phyloP scores from a whole-genome alignment of 768 basidiomycete species.

The Lactarius deliciosus region DNA sequence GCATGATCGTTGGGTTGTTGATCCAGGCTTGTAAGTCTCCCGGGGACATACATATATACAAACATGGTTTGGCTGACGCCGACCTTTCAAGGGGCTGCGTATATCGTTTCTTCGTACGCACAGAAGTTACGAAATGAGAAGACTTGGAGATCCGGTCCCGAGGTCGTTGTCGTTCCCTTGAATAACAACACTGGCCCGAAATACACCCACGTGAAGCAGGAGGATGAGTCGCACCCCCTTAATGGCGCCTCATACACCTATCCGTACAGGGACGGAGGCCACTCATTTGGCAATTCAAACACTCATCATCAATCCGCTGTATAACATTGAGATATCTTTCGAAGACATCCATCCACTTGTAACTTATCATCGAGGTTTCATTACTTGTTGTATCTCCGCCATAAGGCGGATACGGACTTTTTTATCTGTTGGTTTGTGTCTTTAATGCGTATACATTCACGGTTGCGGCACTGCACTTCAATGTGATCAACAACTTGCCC shows the following conservation, averaged over 20 bases:
- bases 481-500: neutral
- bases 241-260: conserved; percentile 10
- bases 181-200: neutral
- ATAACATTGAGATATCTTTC: neutral
- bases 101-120: conserved; percentile 24
- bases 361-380: neutral
- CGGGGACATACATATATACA: neutral
- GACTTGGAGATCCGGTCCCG: conserved; percentile 4
- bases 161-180: conserved; percentile 1
- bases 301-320: neutral
- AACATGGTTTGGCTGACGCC: neutral
- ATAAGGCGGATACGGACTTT: neutral
- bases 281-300: conserved; percentile 14
- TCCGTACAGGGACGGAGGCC: conserved; percentile 6
- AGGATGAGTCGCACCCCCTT: conserved; percentile 13
- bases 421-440: neutral
- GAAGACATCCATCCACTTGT: neutral
- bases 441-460: neutral
- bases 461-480: neutral
- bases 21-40: conserved; percentile 23
- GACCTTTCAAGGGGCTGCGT: conserved; percentile 18
- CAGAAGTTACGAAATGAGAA: conserved; percentile 9
- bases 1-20: conserved; percentile 3
- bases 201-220: conserved; percentile 11
- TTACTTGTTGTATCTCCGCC: conserved; percentile 1